Conservation (phyloP, 148 eudicot species). For the Vaccinium vitisidaea region DNA sequence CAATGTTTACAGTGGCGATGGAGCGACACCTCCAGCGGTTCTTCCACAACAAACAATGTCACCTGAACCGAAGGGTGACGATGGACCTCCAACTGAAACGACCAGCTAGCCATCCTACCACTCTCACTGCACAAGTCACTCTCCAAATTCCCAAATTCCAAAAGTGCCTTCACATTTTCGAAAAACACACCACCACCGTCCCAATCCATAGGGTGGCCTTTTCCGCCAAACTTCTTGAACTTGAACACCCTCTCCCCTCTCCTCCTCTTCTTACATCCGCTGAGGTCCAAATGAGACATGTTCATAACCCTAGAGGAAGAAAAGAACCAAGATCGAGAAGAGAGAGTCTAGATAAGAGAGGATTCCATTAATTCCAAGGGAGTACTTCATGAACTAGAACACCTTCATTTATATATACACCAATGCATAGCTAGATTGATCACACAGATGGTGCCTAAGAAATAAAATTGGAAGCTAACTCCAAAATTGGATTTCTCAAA, state of each 20-base stretch:
- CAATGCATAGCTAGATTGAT: conserved; percentile 14
- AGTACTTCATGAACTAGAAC: conserved; percentile 11
- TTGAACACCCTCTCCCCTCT: conserved; percentile 64
- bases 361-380: conserved; percentile 8
- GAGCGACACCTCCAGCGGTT: conserved; percentile 58
- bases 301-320: not conserved
- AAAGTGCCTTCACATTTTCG: conserved; percentile 56
- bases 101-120: conserved; percentile 53
- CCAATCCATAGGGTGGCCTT: conserved; percentile 69
- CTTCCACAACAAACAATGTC: conserved; percentile 70
- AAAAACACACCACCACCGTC: conserved; percentile 44
- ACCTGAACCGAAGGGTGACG: conserved; percentile 65
- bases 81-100: conserved; percentile 80
- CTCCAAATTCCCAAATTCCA: conserved; percentile 72
- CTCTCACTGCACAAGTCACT: conserved; percentile 32
- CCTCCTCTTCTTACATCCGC: conserved; percentile 64
- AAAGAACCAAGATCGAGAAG: not conserved
- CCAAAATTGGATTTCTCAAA: conserved; percentile 21
- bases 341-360: not conserved
- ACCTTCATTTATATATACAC: not conserved
- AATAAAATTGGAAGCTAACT: conserved; percentile 31
- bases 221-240: conserved; percentile 74
- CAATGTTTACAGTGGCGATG: conserved; percentile 69
- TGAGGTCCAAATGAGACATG: conserved; percentile 35
- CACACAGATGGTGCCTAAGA: conserved; percentile 62